Base-by-base conservation (phyloP, 768 basidiomycete species). In the Plicaturopsis crispa region DNA sequence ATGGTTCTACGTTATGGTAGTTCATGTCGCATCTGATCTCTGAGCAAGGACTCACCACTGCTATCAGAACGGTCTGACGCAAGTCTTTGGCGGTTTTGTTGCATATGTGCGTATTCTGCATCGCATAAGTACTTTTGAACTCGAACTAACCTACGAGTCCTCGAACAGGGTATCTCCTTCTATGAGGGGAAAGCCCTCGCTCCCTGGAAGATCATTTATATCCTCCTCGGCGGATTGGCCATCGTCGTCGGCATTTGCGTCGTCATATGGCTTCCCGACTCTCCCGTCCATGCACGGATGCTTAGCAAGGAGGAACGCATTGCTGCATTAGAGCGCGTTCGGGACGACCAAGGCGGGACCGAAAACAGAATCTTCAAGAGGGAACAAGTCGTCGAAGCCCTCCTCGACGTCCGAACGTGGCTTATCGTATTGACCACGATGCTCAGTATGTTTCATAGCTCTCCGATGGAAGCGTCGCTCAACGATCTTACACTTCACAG, bases 1-100 rank as follows among this genome's bases (percentile, higher is more conserved):
- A 4, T 78, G 72, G 67, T 81, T 81, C 55, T 82, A 81, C 54
- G 65, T 78, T 21, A 78, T 80, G 75, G 78, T 75, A 48, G 17
- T 52, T 37, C 21, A 10, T 20, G 5, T 39, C 5, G 19, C 21
- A 33, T 32, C 26, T 20, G n/a, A n/a, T 37, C 11, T 11, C 5
- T 33, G 21, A 13, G 11, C 12, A 11, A 13, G 5, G 18, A 14
- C 40, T 20, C n/a, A 41, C 16, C 10, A 20, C 12, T 30, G 5
- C 24, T 4, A 31, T 32, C 44, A 79, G 76, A 80, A 78, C 37
- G 73, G 73, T 23, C 56, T 79, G 4, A 79, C 78, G 0, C 67
- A 66, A 41, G 60, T 74, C 8, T 80, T 75, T 52, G 79, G 80
- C 16, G 78, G 78, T 3, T 77, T 79, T 36, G 67, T 78, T 28